Evolutionary conservation across 2,329 filamentous ascomycete species (phyloP).

Genomic region (Thielaviopsis euricoi): DNA sequence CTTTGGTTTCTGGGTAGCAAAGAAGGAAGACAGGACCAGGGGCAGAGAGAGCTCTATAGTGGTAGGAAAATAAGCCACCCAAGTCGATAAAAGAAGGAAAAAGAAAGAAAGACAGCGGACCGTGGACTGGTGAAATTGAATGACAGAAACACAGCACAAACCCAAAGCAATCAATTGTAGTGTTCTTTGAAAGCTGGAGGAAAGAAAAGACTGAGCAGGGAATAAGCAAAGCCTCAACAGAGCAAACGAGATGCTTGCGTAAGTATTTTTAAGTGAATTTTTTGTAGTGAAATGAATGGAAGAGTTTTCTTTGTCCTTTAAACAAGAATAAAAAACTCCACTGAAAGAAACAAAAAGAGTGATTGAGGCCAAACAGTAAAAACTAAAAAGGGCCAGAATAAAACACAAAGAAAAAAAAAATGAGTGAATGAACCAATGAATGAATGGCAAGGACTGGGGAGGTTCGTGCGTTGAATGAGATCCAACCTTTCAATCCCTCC

Average conservation of each 20-base stretch:
- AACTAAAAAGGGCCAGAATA: no score
- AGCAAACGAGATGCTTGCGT: neutral
- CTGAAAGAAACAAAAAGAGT: neutral
- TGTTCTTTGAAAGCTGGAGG: neutral
- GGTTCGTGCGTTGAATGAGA: no score
- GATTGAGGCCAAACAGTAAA: no score
- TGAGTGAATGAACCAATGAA: no score
- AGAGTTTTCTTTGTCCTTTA: neutral
- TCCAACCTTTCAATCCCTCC: no score
- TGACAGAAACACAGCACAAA: neutral
- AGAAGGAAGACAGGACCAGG: neutral
- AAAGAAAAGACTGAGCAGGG: slow-evolving; percentile 3
- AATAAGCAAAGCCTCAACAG: neutral
- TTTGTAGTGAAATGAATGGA: neutral
- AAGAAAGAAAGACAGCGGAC: neutral
- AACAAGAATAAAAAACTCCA: no score
- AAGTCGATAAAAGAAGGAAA: neutral
- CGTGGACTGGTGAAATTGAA: neutral
- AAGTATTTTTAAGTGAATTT: no score
- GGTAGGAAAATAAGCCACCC: neutral
- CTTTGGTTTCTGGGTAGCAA: no score
- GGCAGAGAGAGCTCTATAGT: no score
- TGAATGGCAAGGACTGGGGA: no score
- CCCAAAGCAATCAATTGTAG: neutral
- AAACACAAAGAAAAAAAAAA: no score